Conservation (phyloP, 2,329 filamentous ascomycete species). For the Fusarium acutatum region DNA sequence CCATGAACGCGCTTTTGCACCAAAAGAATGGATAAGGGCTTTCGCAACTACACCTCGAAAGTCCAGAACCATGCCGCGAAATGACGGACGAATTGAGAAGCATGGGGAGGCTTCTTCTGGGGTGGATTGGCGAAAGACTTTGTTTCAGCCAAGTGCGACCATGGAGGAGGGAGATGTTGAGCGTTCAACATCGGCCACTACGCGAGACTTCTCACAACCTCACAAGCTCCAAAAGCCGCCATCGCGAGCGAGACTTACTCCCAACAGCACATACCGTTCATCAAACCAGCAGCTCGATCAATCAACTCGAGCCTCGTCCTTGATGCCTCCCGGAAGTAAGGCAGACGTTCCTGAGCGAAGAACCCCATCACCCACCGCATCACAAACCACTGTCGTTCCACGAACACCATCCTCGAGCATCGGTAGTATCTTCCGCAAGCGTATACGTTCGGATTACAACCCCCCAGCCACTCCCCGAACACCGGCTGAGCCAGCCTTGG, state of each 20-base stretch:
- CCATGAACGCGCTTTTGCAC: neutral
- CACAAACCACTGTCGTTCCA: neutral
- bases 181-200: neutral
- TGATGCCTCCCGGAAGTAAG: neutral
- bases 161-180: neutral
- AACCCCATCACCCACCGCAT: slow-evolving; percentile 17
- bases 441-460: slow-evolving; percentile 30
- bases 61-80: neutral
- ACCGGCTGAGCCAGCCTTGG: slow-evolving; percentile 27
- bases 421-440: slow-evolving; percentile 40
- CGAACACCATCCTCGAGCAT: slow-evolving; percentile 39
- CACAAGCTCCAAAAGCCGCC: slow-evolving; percentile 3
- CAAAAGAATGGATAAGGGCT: slow-evolving; percentile 17
- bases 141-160: neutral
- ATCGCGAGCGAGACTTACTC: neutral
- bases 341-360: neutral
- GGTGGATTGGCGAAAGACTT: neutral
- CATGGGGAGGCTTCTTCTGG: neutral
- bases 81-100: neutral
- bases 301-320: slow-evolving; percentile 3
- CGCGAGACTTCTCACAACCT: slow-evolving; percentile 15
- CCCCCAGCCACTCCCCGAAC: slow-evolving; percentile 28
- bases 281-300: slow-evolving; percentile 18
- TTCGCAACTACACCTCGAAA: slow-evolving; percentile 15
- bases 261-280: slow-evolving; percentile 1